A percentile compares a stretch with the other conserved stretches of the same genome.
Conservation (phyloP, 176 grass and related monocot species). For the Hsuehochloa calcarea region DNA sequence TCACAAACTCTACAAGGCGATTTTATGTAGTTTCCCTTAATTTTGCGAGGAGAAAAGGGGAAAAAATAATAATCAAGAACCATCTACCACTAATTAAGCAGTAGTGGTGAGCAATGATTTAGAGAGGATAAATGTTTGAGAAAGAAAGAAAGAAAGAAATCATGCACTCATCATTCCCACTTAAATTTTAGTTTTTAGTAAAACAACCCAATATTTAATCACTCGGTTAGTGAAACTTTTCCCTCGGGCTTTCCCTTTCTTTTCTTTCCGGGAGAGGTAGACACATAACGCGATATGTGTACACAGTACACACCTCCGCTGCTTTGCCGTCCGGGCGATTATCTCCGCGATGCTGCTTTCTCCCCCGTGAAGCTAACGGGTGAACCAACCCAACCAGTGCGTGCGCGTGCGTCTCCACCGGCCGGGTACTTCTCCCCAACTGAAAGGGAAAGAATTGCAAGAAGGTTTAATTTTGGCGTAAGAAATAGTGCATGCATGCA, state of each 20-base stretch:
- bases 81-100: not conserved
- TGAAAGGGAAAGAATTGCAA: not conserved
- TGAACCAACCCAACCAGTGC: not conserved
- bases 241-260: not conserved
- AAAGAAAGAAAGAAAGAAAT: slow-evolving; percentile 8
- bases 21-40: not conserved
- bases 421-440: not conserved
- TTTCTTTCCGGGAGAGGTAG: not conserved
- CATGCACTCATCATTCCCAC: not conserved
- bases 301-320: not conserved
- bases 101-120: not conserved
- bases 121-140: not conserved
- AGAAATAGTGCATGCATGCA: not conserved
- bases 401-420: not conserved
- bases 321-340: slow-evolving; percentile 14
- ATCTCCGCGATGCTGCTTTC: not conserved
- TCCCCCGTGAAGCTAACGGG: not conserved
- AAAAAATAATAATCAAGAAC: too few species aligned
- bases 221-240: too few species aligned
- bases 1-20: not conserved
- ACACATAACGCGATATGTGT: not conserved
- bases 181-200: too few species aligned
- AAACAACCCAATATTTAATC: too few species aligned
- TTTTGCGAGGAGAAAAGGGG: too few species aligned
- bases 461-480: not conserved